Base-by-base conservation (phyloP, 495 filamentous ascomycete genomes). In the Lasiosphaeria miniovina region DNA sequence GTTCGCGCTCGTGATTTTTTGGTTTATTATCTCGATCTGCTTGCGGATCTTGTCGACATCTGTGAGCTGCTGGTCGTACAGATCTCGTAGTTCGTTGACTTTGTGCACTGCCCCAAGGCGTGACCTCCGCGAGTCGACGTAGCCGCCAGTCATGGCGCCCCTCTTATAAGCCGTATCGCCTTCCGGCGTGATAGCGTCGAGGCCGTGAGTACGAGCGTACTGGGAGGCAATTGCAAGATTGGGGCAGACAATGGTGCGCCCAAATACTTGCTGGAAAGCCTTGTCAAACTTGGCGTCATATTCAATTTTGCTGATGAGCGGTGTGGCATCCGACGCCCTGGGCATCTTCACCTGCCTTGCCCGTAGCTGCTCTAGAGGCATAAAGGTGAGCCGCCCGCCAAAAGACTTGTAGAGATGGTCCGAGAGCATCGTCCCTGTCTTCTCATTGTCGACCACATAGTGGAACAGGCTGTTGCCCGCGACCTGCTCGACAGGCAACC, bases 391-490 rank as follows among this genome's bases (percentile, higher is more conserved):
- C 65, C 94, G 85, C n/a, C 94, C 94, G 15, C 88, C 84, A 57
- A 84, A 87, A 57, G 87, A 84, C 55, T 88, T 89, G 68, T 91
- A 85, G 24, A 99, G 78, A 12, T 88, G 82, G 64, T 93, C 88
- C 12, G 92, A 80, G 14, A 96, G 85, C 55, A 83, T 83, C 1
- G 90, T 90, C 0, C 91, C 91, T 3, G 93, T 97, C 41, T 88
- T 84, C 55, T 93, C 93, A 43, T 87, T 96, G 70, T 99, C 94
- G 49, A 96, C 92, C 32, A 99, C 90, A 65, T 96, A 95, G 74
- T 99, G 90, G 74, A 99, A 99, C 7, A 99, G 77, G 70, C 90
- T 95, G 61, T 88, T 87, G 6, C 94, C 95, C 8, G 92, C 95
- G 4, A 91, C 94, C 40, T 94, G 89, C 70, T 99, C 94, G 14